Evolutionary conservation across 2,329 filamentous ascomycete species (phyloP).

Genomic region (Aspergillus amoenus): DNA sequence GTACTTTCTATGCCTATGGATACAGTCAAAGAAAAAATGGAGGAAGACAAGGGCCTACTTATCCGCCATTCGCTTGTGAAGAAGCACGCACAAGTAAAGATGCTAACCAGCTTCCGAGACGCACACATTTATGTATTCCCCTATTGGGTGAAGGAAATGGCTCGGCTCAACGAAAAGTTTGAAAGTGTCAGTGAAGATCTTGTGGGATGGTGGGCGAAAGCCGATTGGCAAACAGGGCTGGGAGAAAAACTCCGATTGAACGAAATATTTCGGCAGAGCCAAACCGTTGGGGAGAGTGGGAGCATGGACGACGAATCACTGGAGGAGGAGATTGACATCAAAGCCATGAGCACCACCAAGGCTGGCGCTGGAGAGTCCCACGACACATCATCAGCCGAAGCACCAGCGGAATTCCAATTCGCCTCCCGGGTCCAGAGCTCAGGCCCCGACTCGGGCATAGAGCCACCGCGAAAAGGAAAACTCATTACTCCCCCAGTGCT

Average conservation of each 20-base stretch:
- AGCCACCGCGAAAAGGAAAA: conserved; percentile 18
- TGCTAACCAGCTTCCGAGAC: conserved; percentile 82
- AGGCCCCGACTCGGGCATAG: conserved; percentile 4
- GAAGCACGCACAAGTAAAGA: conserved; percentile 71
- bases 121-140: conserved; percentile 95
- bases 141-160: conserved; percentile 83
- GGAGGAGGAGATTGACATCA: conserved; percentile 57
- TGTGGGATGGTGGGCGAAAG: conserved; percentile 92
- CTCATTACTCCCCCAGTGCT: conserved; percentile 70
- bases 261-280: conserved; percentile 57
- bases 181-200: conserved; percentile 90
- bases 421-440: conserved; percentile 31
- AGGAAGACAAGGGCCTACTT: conserved; percentile 66
- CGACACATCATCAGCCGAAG: conserved; percentile 1
- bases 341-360: conserved; percentile 55
- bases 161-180: conserved; percentile 74
- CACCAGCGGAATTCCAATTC: conserved; percentile 15
- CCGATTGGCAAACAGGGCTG: conserved; percentile 82
- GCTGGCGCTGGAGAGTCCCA: conserved; percentile 23
- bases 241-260: conserved; percentile 73
- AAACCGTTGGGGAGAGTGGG: conserved; percentile 38
- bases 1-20: conserved; percentile 88
- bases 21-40: conserved; percentile 78
- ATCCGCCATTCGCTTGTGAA: conserved; percentile 74
- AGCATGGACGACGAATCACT: conserved; percentile 41